phyloP scores from a whole-genome alignment of 768 basidiomycete genomes.

The Cubamyces lactineus region DNA sequence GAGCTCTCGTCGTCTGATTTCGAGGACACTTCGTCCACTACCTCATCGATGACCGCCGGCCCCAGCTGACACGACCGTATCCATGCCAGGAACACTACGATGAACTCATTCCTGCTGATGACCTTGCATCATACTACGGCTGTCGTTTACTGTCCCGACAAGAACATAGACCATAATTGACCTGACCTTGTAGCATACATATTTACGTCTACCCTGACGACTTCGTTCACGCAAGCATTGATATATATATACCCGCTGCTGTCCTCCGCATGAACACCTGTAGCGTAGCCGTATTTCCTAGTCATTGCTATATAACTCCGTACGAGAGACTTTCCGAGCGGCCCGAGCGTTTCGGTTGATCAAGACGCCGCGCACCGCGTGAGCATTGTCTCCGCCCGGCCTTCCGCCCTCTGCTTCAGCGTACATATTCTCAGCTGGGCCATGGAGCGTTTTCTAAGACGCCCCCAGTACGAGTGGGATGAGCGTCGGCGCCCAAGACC shows the following conservation, averaged over 20 bases:
- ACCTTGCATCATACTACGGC: no score
- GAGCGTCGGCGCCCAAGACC: not conserved
- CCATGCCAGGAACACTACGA: no score
- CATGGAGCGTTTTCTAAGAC: not conserved
- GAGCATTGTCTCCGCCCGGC: not conserved
- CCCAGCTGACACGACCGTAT: not conserved
- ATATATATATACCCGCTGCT: no score
- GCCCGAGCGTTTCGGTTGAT: not conserved
- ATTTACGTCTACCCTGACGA: no score
- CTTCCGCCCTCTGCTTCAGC: not conserved
- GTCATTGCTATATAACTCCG: not conserved
- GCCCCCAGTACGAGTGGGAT: not conserved
- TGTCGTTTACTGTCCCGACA: no score
- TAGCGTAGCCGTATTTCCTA: no score
- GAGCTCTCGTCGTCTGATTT: not conserved
- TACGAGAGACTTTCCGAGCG: not conserved
- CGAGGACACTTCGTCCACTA: not conserved
- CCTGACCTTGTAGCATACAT: no score
- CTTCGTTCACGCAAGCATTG: no score
- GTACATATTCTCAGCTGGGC: slow-evolving; percentile 46
- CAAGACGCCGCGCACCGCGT: not conserved
- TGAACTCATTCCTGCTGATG: no score
- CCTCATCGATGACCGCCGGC: not conserved
- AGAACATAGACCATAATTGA: no score
- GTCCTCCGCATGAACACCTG: no score